A percentile compares a stretch with the other conserved stretches of the same genome.
Conservation (phyloP, 805 yeast genomes). For the Myxozyma melibiosi region DNA sequence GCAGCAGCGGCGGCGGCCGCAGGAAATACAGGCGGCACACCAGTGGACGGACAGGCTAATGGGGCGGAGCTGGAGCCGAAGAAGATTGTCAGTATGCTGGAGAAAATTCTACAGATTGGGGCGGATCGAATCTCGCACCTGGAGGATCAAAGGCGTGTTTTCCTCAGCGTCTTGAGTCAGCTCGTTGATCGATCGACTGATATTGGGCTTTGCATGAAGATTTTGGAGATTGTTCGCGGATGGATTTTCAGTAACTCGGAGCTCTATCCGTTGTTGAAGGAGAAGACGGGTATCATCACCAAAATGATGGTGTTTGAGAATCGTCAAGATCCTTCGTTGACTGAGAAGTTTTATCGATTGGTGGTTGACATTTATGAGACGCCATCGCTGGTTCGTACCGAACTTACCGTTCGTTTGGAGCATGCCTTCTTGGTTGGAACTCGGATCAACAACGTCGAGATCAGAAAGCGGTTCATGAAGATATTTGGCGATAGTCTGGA, state of each 20-base stretch:
- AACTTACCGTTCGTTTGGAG: constrained; percentile 90
- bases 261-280: constrained; percentile 90
- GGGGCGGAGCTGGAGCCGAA: constrained; percentile 68
- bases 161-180: constrained; percentile 82
- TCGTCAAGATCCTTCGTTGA: constrained; percentile 76
- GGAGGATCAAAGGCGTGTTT: constrained; percentile 91
- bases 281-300: constrained; percentile 88
- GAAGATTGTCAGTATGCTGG: constrained; percentile 74
- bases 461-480: constrained; percentile 75
- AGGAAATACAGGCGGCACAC: constrained; percentile 29
- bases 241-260: constrained; percentile 90
- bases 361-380: constrained; percentile 87
- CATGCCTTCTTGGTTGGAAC: constrained; percentile 96
- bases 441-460: constrained; percentile 69
- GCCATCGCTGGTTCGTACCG: constrained; percentile 74
- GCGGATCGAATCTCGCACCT: constrained; percentile 80
- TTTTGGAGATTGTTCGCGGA: constrained; percentile 72
- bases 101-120: constrained; percentile 73
- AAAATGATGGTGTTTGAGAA: constrained; percentile 93
- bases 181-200: constrained; percentile 86
- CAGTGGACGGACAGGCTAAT: constrained; percentile 18
- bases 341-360: constrained; percentile 80
- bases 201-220: constrained; percentile 68
- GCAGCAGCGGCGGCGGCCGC: neutral
- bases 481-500: constrained; percentile 80